Evolutionary conservation across 2,329 filamentous ascomycete genomes (phyloP).

Genomic region (Ophiocordyceps camponoti-saundersi): DNA sequence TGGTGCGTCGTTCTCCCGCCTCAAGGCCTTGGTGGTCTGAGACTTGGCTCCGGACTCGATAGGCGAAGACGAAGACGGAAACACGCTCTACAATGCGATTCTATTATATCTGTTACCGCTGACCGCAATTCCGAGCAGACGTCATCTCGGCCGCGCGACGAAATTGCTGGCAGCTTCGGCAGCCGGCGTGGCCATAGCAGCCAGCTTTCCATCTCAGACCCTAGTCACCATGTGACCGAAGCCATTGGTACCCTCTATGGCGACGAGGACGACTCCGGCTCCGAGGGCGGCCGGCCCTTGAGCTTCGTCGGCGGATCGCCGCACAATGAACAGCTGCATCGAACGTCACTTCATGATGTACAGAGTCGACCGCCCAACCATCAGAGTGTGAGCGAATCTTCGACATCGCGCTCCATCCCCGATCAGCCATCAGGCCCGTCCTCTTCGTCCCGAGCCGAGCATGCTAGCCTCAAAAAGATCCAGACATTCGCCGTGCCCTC

Average conservation of each 20-base stretch:
- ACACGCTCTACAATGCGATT: background rate
- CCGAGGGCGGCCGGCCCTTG: constrained; percentile 41
- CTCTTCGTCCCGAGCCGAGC: constrained; percentile 13
- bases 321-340: constrained; percentile 32
- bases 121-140: constrained; percentile 20
- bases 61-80: background rate
- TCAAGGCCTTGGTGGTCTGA: background rate
- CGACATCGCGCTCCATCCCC: constrained; percentile 25
- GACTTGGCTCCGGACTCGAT: background rate
- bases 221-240: constrained; percentile 86
- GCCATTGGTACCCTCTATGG: constrained; percentile 85
- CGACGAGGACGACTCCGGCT: constrained; percentile 50
- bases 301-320: constrained; percentile 51
- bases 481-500: constrained; percentile 22
- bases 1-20: constrained; percentile 21
- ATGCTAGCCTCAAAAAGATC: constrained; percentile 21
- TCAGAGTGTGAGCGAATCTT: constrained; percentile 17
- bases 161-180: constrained; percentile 39
- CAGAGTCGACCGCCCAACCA: constrained; percentile 9
- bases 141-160: constrained; percentile 37
- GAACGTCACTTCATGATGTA: constrained; percentile 7
- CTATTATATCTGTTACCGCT: background rate
- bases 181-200: constrained; percentile 40
- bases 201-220: constrained; percentile 61
- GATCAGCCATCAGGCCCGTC: constrained; percentile 19